Base-by-base conservation (phyloP, 257 asterid genomes). In the Solanum peruvianum region DNA sequence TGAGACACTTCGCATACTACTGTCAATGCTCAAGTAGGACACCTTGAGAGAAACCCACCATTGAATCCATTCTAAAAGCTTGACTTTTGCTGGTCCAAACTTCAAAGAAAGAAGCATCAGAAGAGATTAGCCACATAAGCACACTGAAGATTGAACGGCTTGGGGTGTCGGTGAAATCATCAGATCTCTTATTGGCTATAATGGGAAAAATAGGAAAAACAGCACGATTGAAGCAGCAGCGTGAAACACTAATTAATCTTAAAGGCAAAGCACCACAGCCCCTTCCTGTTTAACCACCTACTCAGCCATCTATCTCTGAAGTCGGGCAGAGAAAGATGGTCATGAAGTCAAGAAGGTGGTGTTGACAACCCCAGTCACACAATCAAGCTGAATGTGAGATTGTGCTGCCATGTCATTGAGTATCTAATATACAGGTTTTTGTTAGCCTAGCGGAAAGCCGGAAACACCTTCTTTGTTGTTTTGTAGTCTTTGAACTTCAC, bases 381-480 rank as follows among this genome's bases (percentile, higher is more conserved):
- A 95, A 86, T 94, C 98, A 35, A 90, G 91, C 86, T 87, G 97
- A 85, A 87, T 94, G 52, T 93, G 91, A 35, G 93, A 78, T 72
- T 92, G 91, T 82, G 77, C 92, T 6, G 80, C 82, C 21, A 39
- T 33, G 73, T 92, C 97, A 93, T 64, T 93, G 89, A 93, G 62
- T 37, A 49, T 25, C 58, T 37, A 27, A 8, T 11, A 13, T 13
- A 58, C 23, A 11, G 18, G 25, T 33, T 58, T 58, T n/a, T 31
- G 41, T 27, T 85, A 14, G 41, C 44, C 31, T 42, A 69, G 29
- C 9, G 20, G 69, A 33, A 33, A 33, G 35, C 35, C 35, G 35
- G 35, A 67, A 85, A 7, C n/a, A 67, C 16, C 82, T 29, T 18
- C 45, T 69, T 45, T 18, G 86, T 42, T 44, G 49, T 85, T 45